A percentile compares a stretch with the other conserved stretches of the same genome.
phyloP scores from a whole-genome alignment of 164 flowering plant genomes.

The Tetracentron sinense region DNA sequence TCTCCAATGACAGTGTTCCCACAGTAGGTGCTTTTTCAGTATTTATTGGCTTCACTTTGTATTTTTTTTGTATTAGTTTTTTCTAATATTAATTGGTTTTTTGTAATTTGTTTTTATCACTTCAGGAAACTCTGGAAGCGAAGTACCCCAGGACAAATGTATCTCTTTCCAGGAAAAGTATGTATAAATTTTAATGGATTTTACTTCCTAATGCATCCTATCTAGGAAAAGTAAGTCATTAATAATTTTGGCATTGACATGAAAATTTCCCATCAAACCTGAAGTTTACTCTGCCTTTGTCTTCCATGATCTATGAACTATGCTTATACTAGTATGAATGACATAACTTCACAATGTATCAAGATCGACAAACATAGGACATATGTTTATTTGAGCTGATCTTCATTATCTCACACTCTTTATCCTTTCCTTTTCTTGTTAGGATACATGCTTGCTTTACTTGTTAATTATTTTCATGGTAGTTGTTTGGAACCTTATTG shows the following conservation, averaged over 20 bases:
- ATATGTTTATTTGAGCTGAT: not conserved
- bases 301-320: not conserved
- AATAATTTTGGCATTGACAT: not conserved
- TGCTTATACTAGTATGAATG: not conserved
- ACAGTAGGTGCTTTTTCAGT: slow-evolving; percentile 25
- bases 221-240: not conserved
- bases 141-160: slow-evolving; percentile 23
- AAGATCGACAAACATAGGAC: not conserved
- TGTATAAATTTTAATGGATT: slow-evolving; percentile 6
- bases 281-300: not conserved
- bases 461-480: not conserved
- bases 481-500: too few species aligned
- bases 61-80: not conserved
- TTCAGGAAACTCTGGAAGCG: slow-evolving; percentile 35
- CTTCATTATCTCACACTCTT: not conserved
- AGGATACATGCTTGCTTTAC: not conserved
- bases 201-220: not conserved
- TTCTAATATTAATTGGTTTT: not conserved
- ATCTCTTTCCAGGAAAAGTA: slow-evolving; percentile 29
- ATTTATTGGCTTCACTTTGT: slow-evolving; percentile 1
- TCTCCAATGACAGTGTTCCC: slow-evolving; percentile 15
- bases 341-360: not conserved
- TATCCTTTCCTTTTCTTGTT: not conserved
- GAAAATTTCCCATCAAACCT: not conserved
- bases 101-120: not conserved